A percentile compares a stretch with the other conserved stretches of the same genome.
phyloP scores from a whole-genome alignment of 2,329 filamentous ascomycete species.

The Clonostachys byssicola region DNA sequence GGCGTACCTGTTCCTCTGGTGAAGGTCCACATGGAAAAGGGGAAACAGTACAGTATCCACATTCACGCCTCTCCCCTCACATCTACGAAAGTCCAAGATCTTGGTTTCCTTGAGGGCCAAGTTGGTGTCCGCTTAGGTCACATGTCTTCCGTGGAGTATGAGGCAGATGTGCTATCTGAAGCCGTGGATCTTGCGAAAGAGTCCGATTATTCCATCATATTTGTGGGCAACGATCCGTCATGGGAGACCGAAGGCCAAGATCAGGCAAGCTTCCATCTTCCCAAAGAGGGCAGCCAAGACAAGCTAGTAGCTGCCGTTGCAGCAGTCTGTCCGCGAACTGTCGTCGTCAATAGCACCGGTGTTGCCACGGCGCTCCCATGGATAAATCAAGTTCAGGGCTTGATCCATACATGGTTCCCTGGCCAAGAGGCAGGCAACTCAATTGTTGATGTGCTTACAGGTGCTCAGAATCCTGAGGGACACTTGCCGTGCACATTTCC shows the following conservation, averaged over 20 bases:
- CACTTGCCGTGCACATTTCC: constrained; percentile 63
- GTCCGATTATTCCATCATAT: constrained; percentile 47
- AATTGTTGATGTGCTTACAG: constrained; percentile 61
- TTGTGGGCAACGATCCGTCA: no score
- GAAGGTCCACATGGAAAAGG: neutral
- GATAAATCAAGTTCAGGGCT: constrained; percentile 46
- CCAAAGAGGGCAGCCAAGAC: constrained; percentile 35
- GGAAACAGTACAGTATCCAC: constrained; percentile 15
- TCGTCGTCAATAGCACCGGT: constrained; percentile 60
- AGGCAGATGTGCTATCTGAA: constrained; percentile 30
- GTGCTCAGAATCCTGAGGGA: constrained; percentile 57
- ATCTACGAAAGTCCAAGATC: constrained; percentile 5
- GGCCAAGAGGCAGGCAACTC: constrained; percentile 68
- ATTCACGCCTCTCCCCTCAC: constrained; percentile 8
- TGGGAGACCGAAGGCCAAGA: no score
- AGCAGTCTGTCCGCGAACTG: constrained; percentile 51
- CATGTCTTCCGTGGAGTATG: constrained; percentile 21
- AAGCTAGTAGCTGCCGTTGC: constrained; percentile 51
- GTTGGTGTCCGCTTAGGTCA: constrained; percentile 21
- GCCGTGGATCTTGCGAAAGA: constrained; percentile 55
- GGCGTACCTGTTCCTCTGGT: no score
- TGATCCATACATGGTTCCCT: constrained; percentile 64
- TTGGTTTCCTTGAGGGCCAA: constrained; percentile 16
- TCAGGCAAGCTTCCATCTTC: no score
- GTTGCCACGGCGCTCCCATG: constrained; percentile 55